A percentile compares a stretch with the other conserved stretches of the same genome.
Evolutionary conservation across 2,329 filamentous ascomycete species (phyloP).

Genomic region (Talaromyces sp.): DNA sequence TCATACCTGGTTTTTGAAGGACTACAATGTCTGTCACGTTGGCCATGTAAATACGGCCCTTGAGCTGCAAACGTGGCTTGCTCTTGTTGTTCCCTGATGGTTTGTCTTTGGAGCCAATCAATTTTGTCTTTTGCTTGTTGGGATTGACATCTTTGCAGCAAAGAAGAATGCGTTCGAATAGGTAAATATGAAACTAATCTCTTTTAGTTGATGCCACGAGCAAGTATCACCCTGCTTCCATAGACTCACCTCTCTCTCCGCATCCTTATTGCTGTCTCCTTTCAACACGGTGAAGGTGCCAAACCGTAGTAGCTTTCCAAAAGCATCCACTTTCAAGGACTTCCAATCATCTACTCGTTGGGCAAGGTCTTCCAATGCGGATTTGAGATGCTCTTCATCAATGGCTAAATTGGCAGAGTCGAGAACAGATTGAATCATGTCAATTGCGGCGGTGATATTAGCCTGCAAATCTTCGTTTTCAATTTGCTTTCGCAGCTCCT

Average conservation of each 20-base stretch:
- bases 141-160: constrained; percentile 94
- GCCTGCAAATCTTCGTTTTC: constrained; percentile 63
- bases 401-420: constrained; percentile 86
- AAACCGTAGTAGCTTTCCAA: constrained; percentile 80
- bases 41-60: constrained; percentile 97
- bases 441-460: constrained; percentile 71
- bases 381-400: constrained; percentile 75
- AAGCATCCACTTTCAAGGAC: constrained; percentile 80
- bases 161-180: constrained; percentile 90
- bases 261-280: constrained; percentile 66
- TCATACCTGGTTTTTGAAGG: constrained; percentile 75
- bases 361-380: constrained; percentile 77
- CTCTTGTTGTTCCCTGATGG: constrained; percentile 63
- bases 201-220: neutral
- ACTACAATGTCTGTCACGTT: constrained; percentile 95
- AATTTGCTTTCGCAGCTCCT: constrained; percentile 83
- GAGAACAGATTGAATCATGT: constrained; percentile 74
- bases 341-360: constrained; percentile 94
- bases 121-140: constrained; percentile 68
- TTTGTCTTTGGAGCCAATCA: constrained; percentile 61
- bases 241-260: constrained; percentile 74
- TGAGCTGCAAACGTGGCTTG: constrained; percentile 76
- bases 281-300: constrained; percentile 91
- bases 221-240: neutral
- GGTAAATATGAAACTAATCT: constrained; percentile 84